These are phyloP conservation scores for Lindgomyces ingoldianus DNA, from an alignment of 495 filamentous ascomycete genomes.

Conservation along the genomic window DNA sequence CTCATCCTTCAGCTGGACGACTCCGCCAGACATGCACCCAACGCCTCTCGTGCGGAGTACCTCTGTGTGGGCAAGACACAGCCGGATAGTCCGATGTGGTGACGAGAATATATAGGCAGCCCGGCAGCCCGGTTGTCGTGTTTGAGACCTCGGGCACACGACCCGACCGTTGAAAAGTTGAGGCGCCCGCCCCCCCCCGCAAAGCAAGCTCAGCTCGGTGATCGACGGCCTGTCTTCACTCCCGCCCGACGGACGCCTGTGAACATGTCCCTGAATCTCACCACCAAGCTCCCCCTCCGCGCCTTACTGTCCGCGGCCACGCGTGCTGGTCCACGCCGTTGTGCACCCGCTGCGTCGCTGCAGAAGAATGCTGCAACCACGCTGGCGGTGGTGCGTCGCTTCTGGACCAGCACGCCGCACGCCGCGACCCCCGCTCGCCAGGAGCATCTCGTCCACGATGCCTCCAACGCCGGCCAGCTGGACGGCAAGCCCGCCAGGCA, in stretches of 20 bases:
- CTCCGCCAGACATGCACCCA: conserved; percentile 72
- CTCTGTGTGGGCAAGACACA: not conserved
- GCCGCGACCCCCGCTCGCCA: not conserved
- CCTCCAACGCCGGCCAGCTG: conserved; percentile 28
- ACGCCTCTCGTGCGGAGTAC: not conserved
- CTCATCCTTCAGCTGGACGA: conserved; percentile 85
- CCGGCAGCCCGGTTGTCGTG: not conserved
- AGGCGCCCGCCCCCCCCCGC: not conserved
- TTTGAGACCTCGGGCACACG: not conserved
- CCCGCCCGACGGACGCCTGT: too few species aligned
- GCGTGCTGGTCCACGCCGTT: not conserved
- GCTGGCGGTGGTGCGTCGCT: conserved; percentile 5
- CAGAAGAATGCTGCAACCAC: not conserved
- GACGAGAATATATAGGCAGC: not conserved
- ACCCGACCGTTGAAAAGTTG: not conserved
- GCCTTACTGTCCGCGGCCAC: not conserved
- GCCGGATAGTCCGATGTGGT: not conserved
- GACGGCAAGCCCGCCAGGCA: conserved; percentile 35
- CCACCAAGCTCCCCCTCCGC: conserved; percentile 19
- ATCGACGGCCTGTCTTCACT: not conserved
- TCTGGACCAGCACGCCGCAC: conserved; percentile 6
- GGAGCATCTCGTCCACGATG: conserved; percentile 34
- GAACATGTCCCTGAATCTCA: conserved; percentile 10
- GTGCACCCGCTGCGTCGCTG: not conserved
- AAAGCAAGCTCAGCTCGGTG: not conserved